A percentile compares a stretch with the other conserved stretches of the same genome.
Conservation (phyloP, 331 rosid genomes). For the Phaseolus coccineus region DNA sequence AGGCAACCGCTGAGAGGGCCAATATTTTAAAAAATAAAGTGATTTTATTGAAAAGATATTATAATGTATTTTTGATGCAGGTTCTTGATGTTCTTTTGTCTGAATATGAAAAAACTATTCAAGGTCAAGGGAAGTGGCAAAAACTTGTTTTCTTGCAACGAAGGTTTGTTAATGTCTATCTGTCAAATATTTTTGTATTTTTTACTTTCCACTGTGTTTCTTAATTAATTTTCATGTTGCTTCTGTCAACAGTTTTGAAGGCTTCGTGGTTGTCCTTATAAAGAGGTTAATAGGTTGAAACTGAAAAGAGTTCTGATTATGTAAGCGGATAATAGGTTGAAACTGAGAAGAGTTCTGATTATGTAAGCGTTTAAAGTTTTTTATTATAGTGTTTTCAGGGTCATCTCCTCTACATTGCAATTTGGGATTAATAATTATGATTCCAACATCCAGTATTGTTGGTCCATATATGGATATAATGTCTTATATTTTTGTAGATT, state of each 20-base stretch:
- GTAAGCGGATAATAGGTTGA: no score
- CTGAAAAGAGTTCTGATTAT: constrained; percentile 65
- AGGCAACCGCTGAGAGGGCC: constrained; percentile 49
- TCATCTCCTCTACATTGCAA: no score
- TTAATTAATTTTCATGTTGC: constrained; percentile 16
- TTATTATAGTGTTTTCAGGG: no score
- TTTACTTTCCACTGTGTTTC: not conserved
- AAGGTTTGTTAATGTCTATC: constrained; percentile 61
- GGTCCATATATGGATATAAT: no score
- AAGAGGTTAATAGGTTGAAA: constrained; percentile 81
- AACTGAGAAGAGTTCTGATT: no score
- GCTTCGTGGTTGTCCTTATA: constrained; percentile 75
- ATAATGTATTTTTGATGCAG: constrained; percentile 53
- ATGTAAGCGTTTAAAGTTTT: no score
- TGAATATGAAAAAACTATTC: constrained; percentile 76
- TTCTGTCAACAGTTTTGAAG: constrained; percentile 73
- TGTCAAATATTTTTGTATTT: not conserved
- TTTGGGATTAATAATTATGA: no score
- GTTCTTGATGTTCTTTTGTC: constrained; percentile 87
- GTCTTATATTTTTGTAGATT: no score
- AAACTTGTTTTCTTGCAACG: constrained; percentile 76
- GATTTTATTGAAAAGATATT: not conserved
- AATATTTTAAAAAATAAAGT: constrained; percentile 54
- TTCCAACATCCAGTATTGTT: no score
- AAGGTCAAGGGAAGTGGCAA: constrained; percentile 97